Conservation (phyloP, 1,139 yeast genomes). For the Maudiozyma humilis region DNA sequence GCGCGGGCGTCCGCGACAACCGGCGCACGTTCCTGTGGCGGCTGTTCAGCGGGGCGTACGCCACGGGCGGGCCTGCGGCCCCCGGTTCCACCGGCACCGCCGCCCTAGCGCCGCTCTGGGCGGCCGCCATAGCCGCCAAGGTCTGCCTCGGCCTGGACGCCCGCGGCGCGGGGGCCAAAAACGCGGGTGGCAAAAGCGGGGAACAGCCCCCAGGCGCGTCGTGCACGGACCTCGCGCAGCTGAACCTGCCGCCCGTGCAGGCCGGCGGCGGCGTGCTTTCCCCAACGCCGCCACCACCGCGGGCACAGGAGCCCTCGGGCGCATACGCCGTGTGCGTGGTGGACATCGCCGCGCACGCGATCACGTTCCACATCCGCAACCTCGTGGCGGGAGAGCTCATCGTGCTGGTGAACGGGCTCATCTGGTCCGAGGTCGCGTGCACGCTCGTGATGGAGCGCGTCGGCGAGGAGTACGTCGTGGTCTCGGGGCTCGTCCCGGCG, state of each 20-base stretch:
- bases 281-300: not conserved
- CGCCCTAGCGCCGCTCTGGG: not conserved
- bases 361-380: slow-evolving; percentile 41
- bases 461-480: slow-evolving; percentile 40
- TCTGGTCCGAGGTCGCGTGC: slow-evolving; percentile 50
- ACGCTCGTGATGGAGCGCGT: slow-evolving; percentile 33
- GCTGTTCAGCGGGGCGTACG: not conserved
- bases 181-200: not conserved
- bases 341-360: slow-evolving; percentile 47
- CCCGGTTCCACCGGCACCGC: not conserved
- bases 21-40: not conserved
- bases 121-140: not conserved
- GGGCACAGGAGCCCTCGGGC: slow-evolving; percentile 19
- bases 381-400: slow-evolving; percentile 35
- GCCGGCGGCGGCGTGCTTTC: not conserved
- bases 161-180: no score
- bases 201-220: not conserved
- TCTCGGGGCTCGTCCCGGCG: slow-evolving; percentile 59
- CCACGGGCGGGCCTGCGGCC: no score
- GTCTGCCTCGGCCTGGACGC: not conserved
- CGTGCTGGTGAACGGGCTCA: slow-evolving; percentile 50
- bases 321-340: slow-evolving; percentile 39
- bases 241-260: not conserved
- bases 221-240: not conserved
- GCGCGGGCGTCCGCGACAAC: not conserved